A percentile compares a stretch with the other conserved stretches of the same genome.
Conservation (phyloP, 2,329 filamentous ascomycete genomes). For the Lasiodiplodia citricola region DNA sequence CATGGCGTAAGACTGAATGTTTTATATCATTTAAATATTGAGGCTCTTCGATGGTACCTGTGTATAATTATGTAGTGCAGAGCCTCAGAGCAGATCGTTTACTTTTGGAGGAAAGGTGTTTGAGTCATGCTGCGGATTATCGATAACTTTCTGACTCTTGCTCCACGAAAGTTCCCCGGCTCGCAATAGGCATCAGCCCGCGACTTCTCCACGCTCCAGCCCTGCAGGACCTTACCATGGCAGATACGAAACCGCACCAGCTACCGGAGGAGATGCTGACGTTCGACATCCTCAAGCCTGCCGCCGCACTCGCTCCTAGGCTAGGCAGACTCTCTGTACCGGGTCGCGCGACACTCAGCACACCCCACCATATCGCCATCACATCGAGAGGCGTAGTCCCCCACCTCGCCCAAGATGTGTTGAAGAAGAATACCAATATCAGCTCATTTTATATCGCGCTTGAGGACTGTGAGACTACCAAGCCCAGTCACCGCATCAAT, state of each 20-base stretch:
- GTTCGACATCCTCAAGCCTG: slow-evolving; percentile 50
- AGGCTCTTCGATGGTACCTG: no score
- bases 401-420: slow-evolving; percentile 86
- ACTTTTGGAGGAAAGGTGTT: background rate
- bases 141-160: background rate
- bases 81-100: background rate
- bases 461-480: slow-evolving; percentile 83
- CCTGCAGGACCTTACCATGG: background rate
- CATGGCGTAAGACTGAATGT: no score
- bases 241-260: slow-evolving; percentile 1
- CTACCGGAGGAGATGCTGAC: slow-evolving; percentile 44
- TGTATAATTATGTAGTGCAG: background rate
- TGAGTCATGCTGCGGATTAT: background rate
- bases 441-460: slow-evolving; percentile 78
- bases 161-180: background rate
- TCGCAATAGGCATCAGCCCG: slow-evolving; percentile 3
- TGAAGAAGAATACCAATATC: slow-evolving; percentile 68
- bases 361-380: slow-evolving; percentile 80
- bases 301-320: slow-evolving; percentile 58
- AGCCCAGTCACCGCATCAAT: background rate
- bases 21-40: no score
- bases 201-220: background rate
- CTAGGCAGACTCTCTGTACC: slow-evolving; percentile 70
- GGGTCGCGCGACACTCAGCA: slow-evolving; percentile 71
- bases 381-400: slow-evolving; percentile 85